These are phyloP conservation scores for Amborella trichopoda DNA, from an alignment of 164 flowering plant genomes.

Conservation along the genomic window DNA sequence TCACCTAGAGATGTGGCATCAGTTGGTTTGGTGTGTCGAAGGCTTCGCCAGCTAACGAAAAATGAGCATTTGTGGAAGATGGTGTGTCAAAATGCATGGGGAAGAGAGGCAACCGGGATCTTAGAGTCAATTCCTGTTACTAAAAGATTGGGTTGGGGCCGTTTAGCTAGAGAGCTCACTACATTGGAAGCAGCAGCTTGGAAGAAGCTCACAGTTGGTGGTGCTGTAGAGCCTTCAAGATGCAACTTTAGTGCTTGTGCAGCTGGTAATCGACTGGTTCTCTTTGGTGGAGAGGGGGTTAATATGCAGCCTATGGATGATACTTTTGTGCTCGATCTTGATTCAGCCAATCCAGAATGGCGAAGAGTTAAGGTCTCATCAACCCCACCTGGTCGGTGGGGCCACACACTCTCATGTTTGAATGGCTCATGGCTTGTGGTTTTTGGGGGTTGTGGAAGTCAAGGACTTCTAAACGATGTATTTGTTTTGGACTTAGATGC, in stretches of 20 bases:
- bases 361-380: constrained; percentile 50
- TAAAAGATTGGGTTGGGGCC: constrained; percentile 69
- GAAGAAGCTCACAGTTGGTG: constrained; percentile 72
- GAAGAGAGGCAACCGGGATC: constrained; percentile 64
- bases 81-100: constrained; percentile 94
- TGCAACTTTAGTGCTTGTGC: constrained; percentile 91
- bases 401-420: constrained; percentile 71
- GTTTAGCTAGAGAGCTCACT: constrained; percentile 70
- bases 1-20: constrained; percentile 84
- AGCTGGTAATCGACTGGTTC: constrained; percentile 67
- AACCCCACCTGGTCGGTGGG: constrained; percentile 93
- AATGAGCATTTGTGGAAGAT: constrained; percentile 73
- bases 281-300: constrained; percentile 88
- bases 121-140: constrained; percentile 49
- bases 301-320: constrained; percentile 93
- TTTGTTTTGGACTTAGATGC: constrained; percentile 83
- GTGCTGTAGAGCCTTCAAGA: constrained; percentile 75
- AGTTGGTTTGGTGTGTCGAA: constrained; percentile 67
- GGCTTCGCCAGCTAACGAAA: constrained; percentile 61
- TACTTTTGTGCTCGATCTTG: constrained; percentile 78
- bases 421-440: constrained; percentile 77
- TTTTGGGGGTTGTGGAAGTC: constrained; percentile 78
- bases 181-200: constrained; percentile 87
- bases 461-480: constrained; percentile 80
- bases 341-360: constrained; percentile 65